Percentiles rank a stretch among this genome's conserved stretches.
These are phyloP conservation scores for Erythrobasidium hasegawianum DNA, from an alignment of 1,284 basidiomycete species.

Conservation along the genomic window DNA sequence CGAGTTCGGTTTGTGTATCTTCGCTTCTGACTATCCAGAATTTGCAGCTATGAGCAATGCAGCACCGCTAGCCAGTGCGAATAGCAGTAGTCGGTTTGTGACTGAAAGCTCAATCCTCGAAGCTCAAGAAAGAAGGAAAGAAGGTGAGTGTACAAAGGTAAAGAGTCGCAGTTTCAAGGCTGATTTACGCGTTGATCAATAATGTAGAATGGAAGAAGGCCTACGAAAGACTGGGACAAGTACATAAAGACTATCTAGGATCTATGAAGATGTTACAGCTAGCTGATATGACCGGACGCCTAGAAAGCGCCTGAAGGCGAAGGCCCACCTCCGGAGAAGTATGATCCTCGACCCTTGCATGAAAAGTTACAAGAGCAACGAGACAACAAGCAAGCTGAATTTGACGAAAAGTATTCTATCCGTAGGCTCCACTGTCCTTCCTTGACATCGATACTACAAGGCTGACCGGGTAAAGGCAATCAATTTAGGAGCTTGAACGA, in stretches of 20 bases:
- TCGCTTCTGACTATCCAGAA: no score
- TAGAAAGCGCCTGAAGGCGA: neutral
- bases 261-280: no score
- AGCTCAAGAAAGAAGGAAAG: constrained; percentile 33
- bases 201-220: constrained; percentile 35
- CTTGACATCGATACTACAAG: neutral
- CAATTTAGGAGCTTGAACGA: constrained; percentile 28
- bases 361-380: constrained; percentile 29
- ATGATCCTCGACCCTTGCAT: constrained; percentile 27
- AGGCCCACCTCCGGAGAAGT: constrained; percentile 18
- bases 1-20: no score
- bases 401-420: constrained; percentile 33
- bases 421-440: constrained; percentile 5
- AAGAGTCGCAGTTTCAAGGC: no score
- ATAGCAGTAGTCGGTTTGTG: constrained; percentile 28
- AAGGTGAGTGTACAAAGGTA: constrained; percentile 11
- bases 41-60: no score
- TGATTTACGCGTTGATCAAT: neutral
- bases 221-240: constrained; percentile 32
- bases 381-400: constrained; percentile 32
- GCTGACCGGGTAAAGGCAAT: constrained; percentile 28
- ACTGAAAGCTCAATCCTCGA: constrained; percentile 17
- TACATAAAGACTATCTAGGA: neutral
- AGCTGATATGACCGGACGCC: no score
- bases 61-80: constrained; percentile 5